phyloP scores from a whole-genome alignment of 768 basidiomycete genomes.

The Boletus sp. region DNA sequence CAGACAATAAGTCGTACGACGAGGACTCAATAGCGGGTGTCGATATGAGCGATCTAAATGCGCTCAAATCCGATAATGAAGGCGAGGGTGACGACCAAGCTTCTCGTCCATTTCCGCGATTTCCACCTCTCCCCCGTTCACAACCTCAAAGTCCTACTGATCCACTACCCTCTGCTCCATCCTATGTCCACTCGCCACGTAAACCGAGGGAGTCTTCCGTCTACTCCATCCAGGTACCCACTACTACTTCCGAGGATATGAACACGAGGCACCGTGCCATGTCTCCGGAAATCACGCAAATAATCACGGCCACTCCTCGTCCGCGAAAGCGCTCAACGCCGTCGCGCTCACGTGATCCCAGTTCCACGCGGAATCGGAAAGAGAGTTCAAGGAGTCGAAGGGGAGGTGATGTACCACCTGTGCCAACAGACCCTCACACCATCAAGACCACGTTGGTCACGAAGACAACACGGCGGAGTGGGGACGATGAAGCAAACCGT shows the following conservation, averaged over 20 bases:
- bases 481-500: background rate
- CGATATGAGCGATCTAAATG: constrained; percentile 33
- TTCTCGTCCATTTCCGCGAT: constrained; percentile 28
- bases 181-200: constrained; percentile 23
- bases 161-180: constrained; percentile 5
- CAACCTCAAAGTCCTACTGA: constrained; percentile 7
- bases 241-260: constrained; percentile 7
- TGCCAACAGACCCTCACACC: constrained; percentile 8
- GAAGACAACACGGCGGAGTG: background rate
- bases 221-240: constrained; percentile 8
- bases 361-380: constrained; percentile 13
- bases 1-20: background rate
- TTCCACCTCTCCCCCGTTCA: constrained; percentile 23
- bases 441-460: background rate
- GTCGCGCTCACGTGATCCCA: constrained; percentile 26
- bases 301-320: constrained; percentile 40
- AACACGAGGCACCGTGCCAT: constrained; percentile 16
- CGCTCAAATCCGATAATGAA: constrained; percentile 30
- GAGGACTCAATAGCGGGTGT: constrained; percentile 30
- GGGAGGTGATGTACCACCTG: constrained; percentile 8
- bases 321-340: constrained; percentile 29
- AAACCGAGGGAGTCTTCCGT: constrained; percentile 22
- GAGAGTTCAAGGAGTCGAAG: constrained; percentile 11
- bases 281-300: constrained; percentile 41
- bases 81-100: constrained; percentile 23